phyloP scores from a whole-genome alignment of 371 early-diverging fungal genomes.

The Mucor indicus region DNA sequence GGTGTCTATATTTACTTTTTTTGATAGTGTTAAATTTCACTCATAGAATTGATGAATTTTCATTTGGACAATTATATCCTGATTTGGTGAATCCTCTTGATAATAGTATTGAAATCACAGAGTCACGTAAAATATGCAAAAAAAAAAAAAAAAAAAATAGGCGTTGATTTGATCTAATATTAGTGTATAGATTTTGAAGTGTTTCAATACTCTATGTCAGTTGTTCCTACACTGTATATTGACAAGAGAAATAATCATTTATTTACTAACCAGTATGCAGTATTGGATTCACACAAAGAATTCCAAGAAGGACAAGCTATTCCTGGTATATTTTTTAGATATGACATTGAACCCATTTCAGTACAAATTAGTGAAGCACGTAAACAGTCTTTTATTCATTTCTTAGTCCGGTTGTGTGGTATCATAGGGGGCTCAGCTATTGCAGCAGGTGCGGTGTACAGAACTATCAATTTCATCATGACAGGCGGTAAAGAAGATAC shows the following conservation, averaged over 20 bases:
- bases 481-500: constrained; percentile 47
- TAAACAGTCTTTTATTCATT: constrained; percentile 57
- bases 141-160: no score
- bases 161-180: no score
- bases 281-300: constrained; percentile 69
- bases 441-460: constrained; percentile 55
- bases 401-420: constrained; percentile 85
- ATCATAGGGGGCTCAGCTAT: constrained; percentile 84
- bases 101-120: constrained; percentile 66
- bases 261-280: constrained; percentile 90
- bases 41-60: constrained; percentile 87
- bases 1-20: not conserved
- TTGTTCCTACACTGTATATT: constrained; percentile 85
- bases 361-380: constrained; percentile 74
- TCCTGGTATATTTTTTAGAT: constrained; percentile 83
- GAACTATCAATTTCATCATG: constrained; percentile 25
- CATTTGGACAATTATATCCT: constrained; percentile 85
- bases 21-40: constrained; percentile 85
- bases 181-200: constrained; percentile 61
- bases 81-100: constrained; percentile 86
- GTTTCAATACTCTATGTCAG: constrained; percentile 81
- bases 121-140: constrained; percentile 41
- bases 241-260: constrained; percentile 50
- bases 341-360: constrained; percentile 86
- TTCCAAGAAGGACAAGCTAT: constrained; percentile 39